A percentile compares a stretch with the other conserved stretches of the same genome.
These are phyloP conservation scores for Lecanicillium sp. DNA, from an alignment of 2,329 filamentous ascomycete species.

Conservation along the genomic window DNA sequence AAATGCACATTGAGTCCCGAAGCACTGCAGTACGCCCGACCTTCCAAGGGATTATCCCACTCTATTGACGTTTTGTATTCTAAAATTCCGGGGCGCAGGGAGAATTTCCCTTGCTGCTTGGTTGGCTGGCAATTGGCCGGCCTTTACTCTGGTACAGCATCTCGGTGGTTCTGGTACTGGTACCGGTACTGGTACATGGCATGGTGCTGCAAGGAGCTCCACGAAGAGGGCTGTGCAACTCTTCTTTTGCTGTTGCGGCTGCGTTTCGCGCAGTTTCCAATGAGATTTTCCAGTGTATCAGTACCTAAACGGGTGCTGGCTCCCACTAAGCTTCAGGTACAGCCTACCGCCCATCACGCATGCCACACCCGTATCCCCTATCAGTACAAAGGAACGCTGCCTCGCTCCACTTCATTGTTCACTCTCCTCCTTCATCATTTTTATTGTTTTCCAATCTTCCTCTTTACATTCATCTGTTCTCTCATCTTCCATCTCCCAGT, in stretches of 20 bases:
- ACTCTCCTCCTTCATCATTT: neutral
- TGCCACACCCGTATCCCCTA: neutral
- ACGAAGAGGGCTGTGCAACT: constrained; percentile 1
- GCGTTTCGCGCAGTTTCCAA: neutral
- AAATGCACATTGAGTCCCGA: too few species aligned
- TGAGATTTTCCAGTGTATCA: too few species aligned
- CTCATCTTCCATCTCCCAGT: neutral
- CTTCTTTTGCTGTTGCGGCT: neutral
- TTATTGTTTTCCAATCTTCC: neutral
- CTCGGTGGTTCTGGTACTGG: too few species aligned
- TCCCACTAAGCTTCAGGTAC: too few species aligned
- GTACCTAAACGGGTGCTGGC: too few species aligned
- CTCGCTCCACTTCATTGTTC: neutral
- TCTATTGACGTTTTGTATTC: neutral
- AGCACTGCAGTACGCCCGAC: neutral
- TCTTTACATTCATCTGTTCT: neutral
- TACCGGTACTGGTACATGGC: neutral
- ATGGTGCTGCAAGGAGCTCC: neutral
- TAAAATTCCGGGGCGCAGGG: too few species aligned
- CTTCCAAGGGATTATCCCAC: neutral
- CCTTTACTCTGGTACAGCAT: too few species aligned
- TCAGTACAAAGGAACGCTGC: constrained; percentile 1
- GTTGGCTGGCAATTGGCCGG: too few species aligned
- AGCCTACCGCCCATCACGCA: too few species aligned
- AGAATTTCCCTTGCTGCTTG: too few species aligned